Percentiles rank a stretch among this genome's conserved stretches.
phyloP scores from a whole-genome alignment of 768 basidiomycete genomes.

The Amanita molliuscula region DNA sequence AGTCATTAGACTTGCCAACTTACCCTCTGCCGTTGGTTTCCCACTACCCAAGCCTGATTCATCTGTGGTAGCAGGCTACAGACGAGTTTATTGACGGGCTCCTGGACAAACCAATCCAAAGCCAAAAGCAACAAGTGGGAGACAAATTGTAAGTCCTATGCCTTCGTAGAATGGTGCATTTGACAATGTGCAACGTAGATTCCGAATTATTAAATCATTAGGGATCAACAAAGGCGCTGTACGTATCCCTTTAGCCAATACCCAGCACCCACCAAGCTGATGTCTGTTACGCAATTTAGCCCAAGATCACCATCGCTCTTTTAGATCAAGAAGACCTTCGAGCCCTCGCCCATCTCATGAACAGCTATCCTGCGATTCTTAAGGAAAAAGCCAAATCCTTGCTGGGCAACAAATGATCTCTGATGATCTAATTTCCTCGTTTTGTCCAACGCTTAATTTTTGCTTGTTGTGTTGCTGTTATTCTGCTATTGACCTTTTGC shows the following conservation, averaged over 20 bases:
- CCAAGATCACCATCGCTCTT: conserved; percentile 76
- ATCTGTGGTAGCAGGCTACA: conserved; percentile 53
- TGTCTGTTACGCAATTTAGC: conserved; percentile 26
- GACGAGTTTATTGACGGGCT: conserved; percentile 64
- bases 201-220: conserved; percentile 62
- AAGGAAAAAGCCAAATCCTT: conserved; percentile 59
- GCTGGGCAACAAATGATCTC: conserved; percentile 15
- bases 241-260: conserved; percentile 17
- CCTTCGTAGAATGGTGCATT: conserved; percentile 3
- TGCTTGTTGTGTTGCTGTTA: not conserved
- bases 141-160: conserved; percentile 54
- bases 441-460: not conserved
- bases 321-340: conserved; percentile 82
- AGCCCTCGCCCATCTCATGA: conserved; percentile 77
- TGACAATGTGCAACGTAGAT: conserved; percentile 16
- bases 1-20: conserved; percentile 56
- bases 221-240: conserved; percentile 81
- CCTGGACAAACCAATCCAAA: conserved; percentile 39
- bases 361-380: conserved; percentile 72
- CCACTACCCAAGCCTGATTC: conserved; percentile 65
- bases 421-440: not conserved
- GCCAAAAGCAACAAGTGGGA: conserved; percentile 73
- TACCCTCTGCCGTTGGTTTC: conserved; percentile 36
- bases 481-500: not conserved
- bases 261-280: not conserved